phyloP scores from a whole-genome alignment of 2,329 filamentous ascomycete genomes.

The Hymenoscyphus scutula region DNA sequence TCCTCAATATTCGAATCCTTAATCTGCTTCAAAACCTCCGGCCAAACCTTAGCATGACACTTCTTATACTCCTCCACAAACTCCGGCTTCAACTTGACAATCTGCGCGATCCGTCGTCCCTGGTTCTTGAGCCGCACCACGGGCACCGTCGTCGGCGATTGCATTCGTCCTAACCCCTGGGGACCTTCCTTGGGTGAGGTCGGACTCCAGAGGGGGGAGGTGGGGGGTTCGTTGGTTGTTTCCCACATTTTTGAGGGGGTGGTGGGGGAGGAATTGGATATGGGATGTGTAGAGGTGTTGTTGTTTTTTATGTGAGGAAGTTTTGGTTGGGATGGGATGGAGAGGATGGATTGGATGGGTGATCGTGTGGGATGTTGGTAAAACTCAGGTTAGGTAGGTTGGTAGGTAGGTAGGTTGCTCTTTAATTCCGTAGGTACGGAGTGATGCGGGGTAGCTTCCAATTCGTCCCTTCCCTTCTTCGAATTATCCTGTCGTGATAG shows the following conservation, averaged over 20 bases:
- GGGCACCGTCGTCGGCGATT: conserved; percentile 11
- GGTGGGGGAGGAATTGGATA: no score
- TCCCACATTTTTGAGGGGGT: conserved; percentile 23
- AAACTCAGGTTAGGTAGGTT: no score
- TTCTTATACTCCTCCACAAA: conserved; percentile 68
- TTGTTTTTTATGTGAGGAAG: neutral
- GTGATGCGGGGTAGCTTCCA: no score
- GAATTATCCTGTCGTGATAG: no score
- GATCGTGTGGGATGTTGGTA: no score
- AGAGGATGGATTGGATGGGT: neutral
- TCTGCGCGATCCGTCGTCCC: conserved; percentile 64
- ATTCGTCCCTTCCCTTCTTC: no score
- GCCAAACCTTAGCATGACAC: conserved; percentile 73
- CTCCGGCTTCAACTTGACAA: conserved; percentile 68
- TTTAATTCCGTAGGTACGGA: no score
- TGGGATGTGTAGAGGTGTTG: no score
- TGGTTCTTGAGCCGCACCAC: conserved; percentile 38
- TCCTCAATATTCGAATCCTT: conserved; percentile 72
- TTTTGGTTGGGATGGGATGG: neutral
- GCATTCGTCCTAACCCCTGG: conserved; percentile 12
- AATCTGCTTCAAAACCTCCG: conserved; percentile 73
- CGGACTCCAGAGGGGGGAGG: conserved; percentile 14
- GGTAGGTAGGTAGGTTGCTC: no score
- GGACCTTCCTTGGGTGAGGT: conserved; percentile 22
- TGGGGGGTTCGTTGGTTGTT: conserved; percentile 18